Evolutionary conservation across 257 asterid species (phyloP), one percentile per base, ranked within the genome.

Genomic region (Galeopsis tetrahit): DNA sequence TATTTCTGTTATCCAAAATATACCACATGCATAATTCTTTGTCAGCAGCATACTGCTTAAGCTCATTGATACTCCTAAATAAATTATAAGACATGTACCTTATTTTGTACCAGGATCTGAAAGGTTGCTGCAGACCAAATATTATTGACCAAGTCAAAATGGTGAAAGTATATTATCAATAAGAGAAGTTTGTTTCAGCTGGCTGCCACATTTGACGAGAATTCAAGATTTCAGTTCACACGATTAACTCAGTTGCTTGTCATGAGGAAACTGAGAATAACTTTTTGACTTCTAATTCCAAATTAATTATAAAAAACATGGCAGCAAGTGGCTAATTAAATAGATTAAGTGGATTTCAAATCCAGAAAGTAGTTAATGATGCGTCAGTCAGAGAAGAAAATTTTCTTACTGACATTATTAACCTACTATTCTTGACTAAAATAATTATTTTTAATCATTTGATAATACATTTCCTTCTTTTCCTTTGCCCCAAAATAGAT

Each of bases 201-300:
- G n/a, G n/a, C n/a, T 42, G 64, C 68, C 78, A 78, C 40, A 51
- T 8, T 73, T 72, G 72, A 72, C 61, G 63, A 49, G 33, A 32
- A n/a, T 21, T 44, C 55, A 36, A 13, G 52, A 17, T 7, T 68
- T 51, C 13, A 34, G 35, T 69, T 62, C 63, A 62, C 8, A 56
- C 17, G 51, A 36, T 56, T 7, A 62, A 14, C 31, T 51, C 49
- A 76, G 13, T 35, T 8, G 10, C 11, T 52, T 62, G 21, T 39
- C 35, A 51, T 15, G 43, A 32, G 49, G 2, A 35, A 52, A 11
- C 31, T 5, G 56, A 53, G 55, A 6, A 31, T 53, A 7, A 11
- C 42, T 11, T 15, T 46, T 14, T 69, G 80, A 56, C 73, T 55
- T 36, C n/a, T 31, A 40, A 38, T 10, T 13, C 73, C 32, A 46